Evolutionary conservation across 2,329 filamentous ascomycete species (phyloP), one percentile per base, ranked within the genome.

Genomic region (Teratosphaeriaceae sp.): DNA sequence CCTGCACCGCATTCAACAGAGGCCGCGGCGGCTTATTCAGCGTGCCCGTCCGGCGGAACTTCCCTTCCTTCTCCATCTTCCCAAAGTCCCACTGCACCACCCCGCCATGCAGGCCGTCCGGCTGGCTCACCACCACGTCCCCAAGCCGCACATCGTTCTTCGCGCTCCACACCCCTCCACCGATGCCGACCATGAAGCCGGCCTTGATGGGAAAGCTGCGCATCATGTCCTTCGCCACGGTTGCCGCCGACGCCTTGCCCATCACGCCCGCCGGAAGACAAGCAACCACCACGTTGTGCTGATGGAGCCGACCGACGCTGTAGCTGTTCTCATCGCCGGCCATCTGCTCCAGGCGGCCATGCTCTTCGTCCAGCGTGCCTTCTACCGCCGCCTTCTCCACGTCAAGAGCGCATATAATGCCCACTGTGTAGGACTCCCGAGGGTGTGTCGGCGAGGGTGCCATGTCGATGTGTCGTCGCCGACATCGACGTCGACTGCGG

Each of bases 381-480:
- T 38, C 21, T 1, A 51, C 49, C 5, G 54, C 55, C 12, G 47
- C 44, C 21, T 46, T 33, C 43, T 59, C 55, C 6, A 49, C 33
- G 8, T 42, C 22, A n/a, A 60, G 42, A 5, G 57, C 47, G 29
- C 55, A 57, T 23, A 60, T 48, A 35, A 52, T 52, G 26, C 53
- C 56, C n/a, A 56, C 50, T 24, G 19, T 40, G 40, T 57, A 58
- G 31, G 37, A 42, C 75, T 23, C 56, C n/a, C n/a, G n/a, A n/a
- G n/a, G n/a, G n/a, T n/a, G n/a, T n/a, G n/a, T n/a, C n/a, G n/a
- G n/a, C n/a, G n/a, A n/a, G n/a, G n/a, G n/a, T n/a, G n/a, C n/a
- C n/a, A n/a, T n/a, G n/a, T n/a, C n/a, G n/a, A n/a, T n/a, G n/a
- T n/a, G n/a, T n/a, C n/a, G n/a, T n/a, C n/a, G n/a, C n/a, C n/a